These are phyloP conservation scores for Globisporangium cederbergense DNA, from an alignment of 352 stramenopile species.

Conservation along the genomic window DNA sequence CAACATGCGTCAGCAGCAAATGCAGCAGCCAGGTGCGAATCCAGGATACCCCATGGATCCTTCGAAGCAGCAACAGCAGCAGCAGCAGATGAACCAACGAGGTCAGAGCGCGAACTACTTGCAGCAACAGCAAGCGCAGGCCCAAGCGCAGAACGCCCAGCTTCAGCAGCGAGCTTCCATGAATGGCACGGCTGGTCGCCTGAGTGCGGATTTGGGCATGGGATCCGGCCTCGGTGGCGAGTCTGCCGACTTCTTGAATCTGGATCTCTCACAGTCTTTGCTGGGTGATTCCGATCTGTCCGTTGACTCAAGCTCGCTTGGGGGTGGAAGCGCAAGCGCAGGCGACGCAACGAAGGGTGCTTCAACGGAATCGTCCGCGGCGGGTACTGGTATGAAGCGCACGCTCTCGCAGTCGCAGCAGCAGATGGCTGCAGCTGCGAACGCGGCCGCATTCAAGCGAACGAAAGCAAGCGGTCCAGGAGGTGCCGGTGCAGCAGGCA, in stretches of 20 bases:
- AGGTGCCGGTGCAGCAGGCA: constrained; percentile 13
- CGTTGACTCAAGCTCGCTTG: constrained; percentile 34
- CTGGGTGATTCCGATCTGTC: constrained; percentile 61
- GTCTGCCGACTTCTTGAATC: constrained; percentile 75
- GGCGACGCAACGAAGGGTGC: constrained; percentile 34
- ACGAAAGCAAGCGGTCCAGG: constrained; percentile 56
- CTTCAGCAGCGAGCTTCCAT: constrained; percentile 35
- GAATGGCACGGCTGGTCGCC: constrained; percentile 30
- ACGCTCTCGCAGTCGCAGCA: constrained; percentile 79
- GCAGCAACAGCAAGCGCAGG: constrained; percentile 43
- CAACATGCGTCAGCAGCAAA: constrained; percentile 48
- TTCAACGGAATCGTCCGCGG: constrained; percentile 19
- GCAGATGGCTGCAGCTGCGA: constrained; percentile 76
- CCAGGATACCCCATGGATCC: constrained; percentile 17
- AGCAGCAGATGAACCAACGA: constrained; percentile 35
- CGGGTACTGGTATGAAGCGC: constrained; percentile 55
- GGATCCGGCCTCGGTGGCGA: constrained; percentile 36
- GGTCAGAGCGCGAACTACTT: constrained; percentile 20
- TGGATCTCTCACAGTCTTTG: constrained; percentile 73
- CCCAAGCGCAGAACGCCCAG: constrained; percentile 37
- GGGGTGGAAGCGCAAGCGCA: constrained; percentile 20
- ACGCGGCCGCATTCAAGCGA: constrained; percentile 78
- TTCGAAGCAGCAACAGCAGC: constrained; percentile 34
- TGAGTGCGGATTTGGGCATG: constrained; percentile 58
- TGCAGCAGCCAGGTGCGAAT: constrained; percentile 29